Percentiles rank a stretch among this genome's conserved stretches.
phyloP scores from a whole-genome alignment of 352 stramenopile genomes.

The Phytophthora boehmeriae region DNA sequence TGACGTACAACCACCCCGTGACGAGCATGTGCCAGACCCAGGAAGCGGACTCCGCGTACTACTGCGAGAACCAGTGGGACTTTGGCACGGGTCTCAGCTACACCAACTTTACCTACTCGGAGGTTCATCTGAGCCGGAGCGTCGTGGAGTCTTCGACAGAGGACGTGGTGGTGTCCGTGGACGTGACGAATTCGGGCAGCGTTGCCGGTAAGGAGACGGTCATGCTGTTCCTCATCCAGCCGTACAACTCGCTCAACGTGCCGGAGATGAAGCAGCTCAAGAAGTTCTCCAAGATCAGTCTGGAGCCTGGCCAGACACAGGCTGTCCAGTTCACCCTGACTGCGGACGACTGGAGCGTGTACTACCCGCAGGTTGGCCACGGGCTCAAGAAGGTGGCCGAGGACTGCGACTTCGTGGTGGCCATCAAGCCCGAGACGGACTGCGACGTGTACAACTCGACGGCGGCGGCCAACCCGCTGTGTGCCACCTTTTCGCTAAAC shows the following conservation, averaged over 20 bases:
- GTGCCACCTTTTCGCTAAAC: slow-evolving; percentile 41
- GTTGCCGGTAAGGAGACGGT: slow-evolving; percentile 21
- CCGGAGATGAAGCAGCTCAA: slow-evolving; percentile 31
- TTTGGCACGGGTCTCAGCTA: slow-evolving; percentile 82
- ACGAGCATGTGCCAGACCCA: slow-evolving; percentile 58
- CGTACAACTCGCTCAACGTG: slow-evolving; percentile 23
- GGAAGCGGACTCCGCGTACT: slow-evolving; percentile 22
- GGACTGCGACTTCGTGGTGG: slow-evolving; percentile 57
- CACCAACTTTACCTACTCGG: slow-evolving; percentile 64
- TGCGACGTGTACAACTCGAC: slow-evolving; percentile 45
- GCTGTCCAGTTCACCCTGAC: slow-evolving; percentile 49
- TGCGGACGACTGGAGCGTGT: slow-evolving; percentile 37
- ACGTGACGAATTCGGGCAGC: slow-evolving; percentile 51
- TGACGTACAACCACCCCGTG: slow-evolving; percentile 73
- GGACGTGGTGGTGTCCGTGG: slow-evolving; percentile 38
- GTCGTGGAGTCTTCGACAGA: slow-evolving; percentile 11
- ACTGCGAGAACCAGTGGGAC: slow-evolving; percentile 68
- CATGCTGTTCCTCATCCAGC: slow-evolving; percentile 30
- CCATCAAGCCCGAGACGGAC: slow-evolving; percentile 63
- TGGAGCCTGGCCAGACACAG: slow-evolving; percentile 36
- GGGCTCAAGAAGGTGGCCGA: slow-evolving; percentile 53
- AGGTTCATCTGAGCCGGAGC: slow-evolving; percentile 40
- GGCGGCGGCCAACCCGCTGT: slow-evolving; percentile 29
- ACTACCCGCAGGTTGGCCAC: slow-evolving; percentile 58
- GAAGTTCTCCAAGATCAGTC: slow-evolving; percentile 53